A percentile compares a stretch with the other conserved stretches of the same genome.
Conservation (phyloP, 805 yeast genomes). For the Hanseniaspora jakobsenii region DNA sequence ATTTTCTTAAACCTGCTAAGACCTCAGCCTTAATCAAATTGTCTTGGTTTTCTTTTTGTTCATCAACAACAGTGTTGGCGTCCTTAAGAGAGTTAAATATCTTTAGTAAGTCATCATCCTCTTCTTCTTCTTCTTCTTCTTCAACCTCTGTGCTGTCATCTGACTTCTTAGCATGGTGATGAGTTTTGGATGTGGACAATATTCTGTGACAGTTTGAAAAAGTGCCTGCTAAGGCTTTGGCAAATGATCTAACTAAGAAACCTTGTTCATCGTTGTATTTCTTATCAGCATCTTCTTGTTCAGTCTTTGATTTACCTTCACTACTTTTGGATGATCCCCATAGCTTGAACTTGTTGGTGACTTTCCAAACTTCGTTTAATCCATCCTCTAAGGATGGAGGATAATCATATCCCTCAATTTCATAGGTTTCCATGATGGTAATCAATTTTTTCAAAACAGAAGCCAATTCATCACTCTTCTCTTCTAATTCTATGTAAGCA, state of each 20-base stretch:
- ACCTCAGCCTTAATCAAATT: constrained; percentile 46
- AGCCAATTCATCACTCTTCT: constrained; percentile 52
- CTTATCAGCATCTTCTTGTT: constrained; percentile 12
- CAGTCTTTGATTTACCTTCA: too few relatives aligned
- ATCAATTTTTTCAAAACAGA: constrained; percentile 43
- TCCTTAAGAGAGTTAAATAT: constrained; percentile 39
- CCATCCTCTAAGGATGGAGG: constrained; percentile 70
- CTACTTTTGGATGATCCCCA: constrained; percentile 17
- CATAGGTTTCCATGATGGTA: constrained; percentile 50
- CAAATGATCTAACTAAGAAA: constrained; percentile 54
- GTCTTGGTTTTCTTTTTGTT: constrained; percentile 60
- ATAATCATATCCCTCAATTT: constrained; percentile 65
- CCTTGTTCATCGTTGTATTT: constrained; percentile 13
- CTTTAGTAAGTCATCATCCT: constrained; percentile 37
- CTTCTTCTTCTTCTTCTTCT: constrained; percentile 37
- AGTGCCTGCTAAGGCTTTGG: constrained; percentile 54
- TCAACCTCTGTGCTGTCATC: too few relatives aligned
- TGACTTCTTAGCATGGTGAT: constrained; percentile 21
- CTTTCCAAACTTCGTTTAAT: constrained; percentile 28
- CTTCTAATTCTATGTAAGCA: constrained; percentile 57
- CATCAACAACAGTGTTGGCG: constrained; percentile 51
- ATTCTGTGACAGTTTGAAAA: constrained; percentile 36
- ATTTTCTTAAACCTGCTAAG: constrained; percentile 41
- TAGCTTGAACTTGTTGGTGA: constrained; percentile 21
- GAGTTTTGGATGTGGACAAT: constrained; percentile 13